phyloP scores from a whole-genome alignment of 306 rosid species.

The Corylus americana region DNA sequence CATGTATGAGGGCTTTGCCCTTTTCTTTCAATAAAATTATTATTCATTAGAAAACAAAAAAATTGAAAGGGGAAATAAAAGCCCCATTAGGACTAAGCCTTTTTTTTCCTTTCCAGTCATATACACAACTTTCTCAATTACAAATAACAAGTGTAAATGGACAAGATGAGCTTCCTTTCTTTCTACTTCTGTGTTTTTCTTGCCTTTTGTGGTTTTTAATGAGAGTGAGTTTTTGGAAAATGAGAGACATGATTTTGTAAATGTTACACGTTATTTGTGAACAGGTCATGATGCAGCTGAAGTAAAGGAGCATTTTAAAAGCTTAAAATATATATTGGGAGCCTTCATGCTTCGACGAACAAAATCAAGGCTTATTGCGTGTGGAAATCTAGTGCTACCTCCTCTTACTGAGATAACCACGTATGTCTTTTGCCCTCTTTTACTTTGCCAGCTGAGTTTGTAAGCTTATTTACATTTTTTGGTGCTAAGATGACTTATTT shows the following conservation, averaged over 20 bases:
- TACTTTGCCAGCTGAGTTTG: neutral
- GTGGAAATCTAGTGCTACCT: slow-evolving; percentile 79
- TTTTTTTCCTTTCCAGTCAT: neutral
- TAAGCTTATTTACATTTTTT: neutral
- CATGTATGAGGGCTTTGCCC: too few relatives aligned
- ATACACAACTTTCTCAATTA: neutral
- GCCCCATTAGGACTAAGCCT: too few relatives aligned
- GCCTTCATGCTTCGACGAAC: slow-evolving; percentile 92
- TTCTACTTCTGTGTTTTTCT: neutral
- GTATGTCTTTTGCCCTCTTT: slow-evolving; percentile 46
- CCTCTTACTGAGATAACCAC: slow-evolving; percentile 81
- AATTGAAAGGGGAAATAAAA: too few relatives aligned
- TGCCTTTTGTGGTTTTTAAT: neutral
- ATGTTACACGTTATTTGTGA: slow-evolving; percentile 28
- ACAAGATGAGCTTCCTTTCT: neutral
- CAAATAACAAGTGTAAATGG: too few relatives aligned
- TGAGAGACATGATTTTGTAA: slow-evolving; percentile 13
- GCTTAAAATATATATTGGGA: slow-evolving; percentile 63
- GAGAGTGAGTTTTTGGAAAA: slow-evolving; percentile 3
- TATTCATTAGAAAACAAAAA: too few relatives aligned
- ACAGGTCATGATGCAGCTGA: slow-evolving; percentile 54
- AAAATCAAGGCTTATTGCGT: slow-evolving; percentile 71
- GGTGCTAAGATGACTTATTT: slow-evolving; percentile 29
- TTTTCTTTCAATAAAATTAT: too few relatives aligned
- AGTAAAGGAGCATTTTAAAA: slow-evolving; percentile 52